These are phyloP conservation scores for Erysimum cheiri DNA, from an alignment of 441 rosid genomes.

Conservation along the genomic window DNA sequence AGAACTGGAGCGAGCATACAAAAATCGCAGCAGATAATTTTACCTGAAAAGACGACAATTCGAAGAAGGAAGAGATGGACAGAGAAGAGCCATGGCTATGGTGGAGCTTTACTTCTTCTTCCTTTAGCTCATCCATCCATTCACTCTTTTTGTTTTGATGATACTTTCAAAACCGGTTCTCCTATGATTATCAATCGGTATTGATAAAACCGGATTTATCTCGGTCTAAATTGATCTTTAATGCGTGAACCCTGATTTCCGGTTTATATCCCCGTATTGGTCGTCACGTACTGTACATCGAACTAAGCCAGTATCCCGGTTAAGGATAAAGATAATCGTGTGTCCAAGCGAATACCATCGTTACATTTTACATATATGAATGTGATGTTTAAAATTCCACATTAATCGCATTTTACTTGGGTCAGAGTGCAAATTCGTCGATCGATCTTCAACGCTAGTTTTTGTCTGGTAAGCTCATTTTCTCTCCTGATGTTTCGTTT, in stretches of 20 bases:
- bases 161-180: slow-evolving; percentile 12
- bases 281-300: slow-evolving; percentile 19
- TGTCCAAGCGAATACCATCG: not conserved
- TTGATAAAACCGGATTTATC: not conserved
- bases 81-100: slow-evolving; percentile 55
- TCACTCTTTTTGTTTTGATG: slow-evolving; percentile 27
- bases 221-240: not conserved
- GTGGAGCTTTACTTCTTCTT: slow-evolving; percentile 26
- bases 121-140: slow-evolving; percentile 54
- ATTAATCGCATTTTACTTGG: slow-evolving; percentile 32
- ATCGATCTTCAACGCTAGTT: slow-evolving; percentile 44
- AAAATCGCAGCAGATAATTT: not conserved
- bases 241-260: not conserved
- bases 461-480: slow-evolving; percentile 46
- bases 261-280: not conserved
- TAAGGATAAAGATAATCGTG: not conserved
- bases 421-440: not conserved
- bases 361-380: no score
- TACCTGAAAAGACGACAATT: slow-evolving; percentile 52
- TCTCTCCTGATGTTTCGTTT: slow-evolving; percentile 40
- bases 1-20: not conserved
- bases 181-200: not conserved
- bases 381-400: not conserved
- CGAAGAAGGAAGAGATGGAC: slow-evolving; percentile 44
- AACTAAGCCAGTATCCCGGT: not conserved